These are phyloP conservation scores for Coemansia sp. DNA, from an alignment of 192 early-diverging fungal genomes.

Conservation along the genomic window DNA sequence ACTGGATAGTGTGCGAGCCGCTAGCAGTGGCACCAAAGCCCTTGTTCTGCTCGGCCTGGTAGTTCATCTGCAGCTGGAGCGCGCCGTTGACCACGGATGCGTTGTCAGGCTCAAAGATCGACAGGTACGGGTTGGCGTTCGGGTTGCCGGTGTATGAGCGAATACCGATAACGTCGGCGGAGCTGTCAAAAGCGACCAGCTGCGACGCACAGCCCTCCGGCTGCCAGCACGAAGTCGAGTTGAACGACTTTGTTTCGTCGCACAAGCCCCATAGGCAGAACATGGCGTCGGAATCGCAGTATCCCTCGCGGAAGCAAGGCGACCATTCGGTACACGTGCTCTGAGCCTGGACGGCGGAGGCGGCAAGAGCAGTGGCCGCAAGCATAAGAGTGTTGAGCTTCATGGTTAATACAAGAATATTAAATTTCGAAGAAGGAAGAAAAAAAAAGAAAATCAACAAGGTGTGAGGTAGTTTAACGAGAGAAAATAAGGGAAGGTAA, in stretches of 20 bases:
- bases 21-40: slow-evolving; percentile 61
- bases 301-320: slow-evolving; percentile 56
- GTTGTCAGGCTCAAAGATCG: slow-evolving; percentile 46
- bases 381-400: slow-evolving; percentile 19
- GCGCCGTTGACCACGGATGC: slow-evolving; percentile 18
- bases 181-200: slow-evolving; percentile 36
- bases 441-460: not conserved
- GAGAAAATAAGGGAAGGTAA: too few species aligned
- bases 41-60: slow-evolving; percentile 49
- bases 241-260: slow-evolving; percentile 47
- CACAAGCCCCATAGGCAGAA: slow-evolving; percentile 53
- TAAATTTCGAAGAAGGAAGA: too few species aligned
- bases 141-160: slow-evolving; percentile 32
- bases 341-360: slow-evolving; percentile 29
- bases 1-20: slow-evolving; percentile 54
- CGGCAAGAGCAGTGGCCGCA: slow-evolving; percentile 19
- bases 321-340: slow-evolving; percentile 40
- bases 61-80: slow-evolving; percentile 37
- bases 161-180: slow-evolving; percentile 29
- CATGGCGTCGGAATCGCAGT: slow-evolving; percentile 45
- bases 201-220: slow-evolving; percentile 36
- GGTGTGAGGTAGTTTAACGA: too few species aligned
- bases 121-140: slow-evolving; percentile 49
- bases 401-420: slow-evolving; percentile 5
- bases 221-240: slow-evolving; percentile 47